Base-by-base conservation (phyloP, 176 grass and related monocot genomes). In the Avena sativa region DNA sequence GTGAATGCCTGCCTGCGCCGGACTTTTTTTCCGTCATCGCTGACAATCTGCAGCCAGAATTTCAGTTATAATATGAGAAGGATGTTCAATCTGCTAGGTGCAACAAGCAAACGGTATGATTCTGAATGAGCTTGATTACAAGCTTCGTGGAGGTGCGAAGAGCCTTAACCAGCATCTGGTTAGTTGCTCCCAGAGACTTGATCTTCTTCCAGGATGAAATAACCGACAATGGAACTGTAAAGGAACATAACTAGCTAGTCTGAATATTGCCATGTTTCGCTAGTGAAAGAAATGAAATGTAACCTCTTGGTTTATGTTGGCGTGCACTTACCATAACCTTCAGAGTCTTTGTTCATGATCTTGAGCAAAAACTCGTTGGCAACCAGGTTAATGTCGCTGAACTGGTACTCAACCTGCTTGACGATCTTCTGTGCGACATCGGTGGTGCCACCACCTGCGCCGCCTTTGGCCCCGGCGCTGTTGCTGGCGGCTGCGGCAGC, bases 121-220 rank as follows among this genome's bases (percentile, higher is more conserved):
- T 6, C 13, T 3, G 30, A 46, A 53, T 9, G 57, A 44, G 59
- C 7, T 80, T 5, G 9, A 28, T 94, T 71, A 95, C 93, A 12
- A 95, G 91, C 74, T 93, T 95, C 25, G 89, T 87, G 17, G 93
- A 95, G 68, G 93, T 91, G 60, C 93, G 86, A 80, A 95, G 93
- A 83, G 93, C 91, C 67, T 95, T 95, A 4, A 93, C 79, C 20
- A 95, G 89, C 84, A 87, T 93, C 30, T 95, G 89, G 48, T 93
- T 95, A 68, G 81, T 95, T 48, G 85, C 87, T 12, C 89, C 91
- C 16, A 93, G 81, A 71, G 89, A 90, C 82, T 95, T 95, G 61
- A 95, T 93, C 67, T 95, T 95, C 84, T 95, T 95, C 93, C 93
- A 95, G 32, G 93, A 95, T 52, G 93, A 87, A 71, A 95, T 87